Evolutionary conservation across 2,329 filamentous ascomycete genomes (phyloP).

Genomic region (Phialophora tarda): DNA sequence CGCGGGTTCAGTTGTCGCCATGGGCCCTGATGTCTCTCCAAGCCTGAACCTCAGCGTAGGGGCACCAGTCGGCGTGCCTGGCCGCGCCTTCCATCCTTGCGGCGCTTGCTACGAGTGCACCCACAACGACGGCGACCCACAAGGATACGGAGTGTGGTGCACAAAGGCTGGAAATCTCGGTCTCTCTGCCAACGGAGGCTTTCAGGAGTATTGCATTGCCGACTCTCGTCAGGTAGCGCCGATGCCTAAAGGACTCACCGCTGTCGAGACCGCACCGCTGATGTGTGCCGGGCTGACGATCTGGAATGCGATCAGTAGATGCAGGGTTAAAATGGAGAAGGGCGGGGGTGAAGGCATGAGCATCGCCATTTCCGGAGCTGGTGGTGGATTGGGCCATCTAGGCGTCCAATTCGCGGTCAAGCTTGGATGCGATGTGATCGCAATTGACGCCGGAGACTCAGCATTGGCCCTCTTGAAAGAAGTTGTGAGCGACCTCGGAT

Average conservation of each 20-base stretch:
- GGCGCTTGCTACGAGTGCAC: conserved; percentile 23
- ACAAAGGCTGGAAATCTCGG: conserved; percentile 24
- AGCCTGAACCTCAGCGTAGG: conserved; percentile 11
- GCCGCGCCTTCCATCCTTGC: conserved; percentile 21
- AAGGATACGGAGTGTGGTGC: conserved; percentile 25
- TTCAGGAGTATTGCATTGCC: conserved; percentile 37
- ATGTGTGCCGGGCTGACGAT: conserved; percentile 54
- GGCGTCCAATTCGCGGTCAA: conserved; percentile 43
- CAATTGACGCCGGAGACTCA: conserved; percentile 42
- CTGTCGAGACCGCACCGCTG: conserved; percentile 48
- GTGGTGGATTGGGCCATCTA: conserved; percentile 44
- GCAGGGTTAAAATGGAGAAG: conserved; percentile 12
- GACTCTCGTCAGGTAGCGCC: conserved; percentile 37
- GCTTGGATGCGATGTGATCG: conserved; percentile 45
- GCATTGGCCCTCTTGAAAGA: conserved; percentile 37
- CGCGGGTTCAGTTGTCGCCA: conserved; percentile 50
- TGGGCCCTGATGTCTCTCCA: conserved; percentile 10
- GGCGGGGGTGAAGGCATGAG: conserved; percentile 22
- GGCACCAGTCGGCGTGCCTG: conserved; percentile 19
- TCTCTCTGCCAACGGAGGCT: conserved; percentile 30
- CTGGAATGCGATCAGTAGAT: conserved; percentile 48
- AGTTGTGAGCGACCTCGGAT: conserved; percentile 30
- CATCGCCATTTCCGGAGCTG: conserved; percentile 46
- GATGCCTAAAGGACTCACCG: conserved; percentile 43
- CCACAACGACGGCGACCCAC: conserved; percentile 42